Evolutionary conservation across 2,329 filamentous ascomycete species (phyloP).

Genomic region (Fonsecaea pedrosoi): DNA sequence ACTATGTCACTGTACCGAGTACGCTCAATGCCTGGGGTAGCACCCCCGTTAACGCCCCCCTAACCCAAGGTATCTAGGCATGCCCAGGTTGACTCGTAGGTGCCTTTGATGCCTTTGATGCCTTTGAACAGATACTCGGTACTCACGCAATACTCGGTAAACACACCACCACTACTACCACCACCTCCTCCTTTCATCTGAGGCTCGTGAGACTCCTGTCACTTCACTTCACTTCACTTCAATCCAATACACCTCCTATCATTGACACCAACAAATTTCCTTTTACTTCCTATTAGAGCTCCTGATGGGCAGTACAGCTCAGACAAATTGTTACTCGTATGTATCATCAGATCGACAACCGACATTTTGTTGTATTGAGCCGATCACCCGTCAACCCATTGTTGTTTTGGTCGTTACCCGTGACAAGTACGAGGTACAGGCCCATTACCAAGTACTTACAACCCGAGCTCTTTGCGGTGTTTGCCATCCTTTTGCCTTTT

Average conservation of each 20-base stretch:
- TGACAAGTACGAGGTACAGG: slow-evolving; percentile 17
- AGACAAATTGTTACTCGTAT: background rate
- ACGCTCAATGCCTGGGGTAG: background rate
- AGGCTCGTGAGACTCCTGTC: slow-evolving; percentile 16
- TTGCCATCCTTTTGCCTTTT: slow-evolving; percentile 12
- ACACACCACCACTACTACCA: background rate
- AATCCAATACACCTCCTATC: background rate
- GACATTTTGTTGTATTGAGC: background rate
- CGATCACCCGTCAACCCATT: background rate
- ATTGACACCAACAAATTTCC: slow-evolving; percentile 17
- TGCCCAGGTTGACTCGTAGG: too few relatives aligned
- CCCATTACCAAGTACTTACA: too few relatives aligned
- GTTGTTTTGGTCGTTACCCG: slow-evolving; percentile 18
- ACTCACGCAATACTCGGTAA: background rate
- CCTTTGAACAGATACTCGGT: background rate
- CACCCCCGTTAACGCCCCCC: too few relatives aligned
- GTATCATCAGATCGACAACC: background rate
- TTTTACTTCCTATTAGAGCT: background rate
- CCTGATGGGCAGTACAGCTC: background rate
- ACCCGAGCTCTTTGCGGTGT: background rate
- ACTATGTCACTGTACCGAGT: background rate
- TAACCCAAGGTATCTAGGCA: too few relatives aligned
- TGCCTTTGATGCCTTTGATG: background rate
- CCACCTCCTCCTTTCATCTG: background rate
- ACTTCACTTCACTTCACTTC: background rate